Evolutionary conservation across 129 eudicot species (phyloP), one percentile per base, ranked within the genome.

Genomic region (Flaveria robusta): DNA sequence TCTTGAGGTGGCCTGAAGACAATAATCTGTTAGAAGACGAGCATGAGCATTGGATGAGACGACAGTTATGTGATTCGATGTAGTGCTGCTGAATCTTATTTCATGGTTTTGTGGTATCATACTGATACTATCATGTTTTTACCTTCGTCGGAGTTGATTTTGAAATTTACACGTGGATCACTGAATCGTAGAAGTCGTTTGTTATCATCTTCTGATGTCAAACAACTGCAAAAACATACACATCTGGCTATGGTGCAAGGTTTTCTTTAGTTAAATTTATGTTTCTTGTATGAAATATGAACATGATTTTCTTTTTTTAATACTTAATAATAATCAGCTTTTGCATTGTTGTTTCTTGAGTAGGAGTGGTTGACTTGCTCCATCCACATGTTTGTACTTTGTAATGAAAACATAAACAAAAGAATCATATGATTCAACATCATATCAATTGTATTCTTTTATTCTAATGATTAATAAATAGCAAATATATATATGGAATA

Each of bases 11-110:
- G 81, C 60, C 27, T 51, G 81, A 55, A 41, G 68, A 39, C 29
- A 2, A 51, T 70, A 49, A 14, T 41, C 18, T 39, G 59, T 18
- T 56, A 62, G 47, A 77, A 58, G 75, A 68, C 75, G 2, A 68
- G 22, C 58, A 23, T 26, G n/a, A n/a, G n/a, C n/a, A n/a, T 60
- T 5, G 2, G 37, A 60, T 60, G 18, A 11, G 41, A 60, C 26
- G 75, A 64, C 62, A 31, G 24, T 23, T 39, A 71, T 15, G 78
- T 51, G 78, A 63, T 72, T 49, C 6, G 3, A 39, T 60, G 64
- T 70, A 50, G 60, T 70, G 71, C 69, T 78, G 71, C 69, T 66
- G 70, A 18, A 51, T 79, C 52, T 72, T 31, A 26, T 79, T 31
- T 79, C 62, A 39, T 47, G 72, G 76, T 71, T 34, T 34, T 34